Percentiles rank a stretch among this genome's conserved stretches.
phyloP scores from a whole-genome alignment of 1,284 basidiomycete species.

The Puccinia novopanici region DNA sequence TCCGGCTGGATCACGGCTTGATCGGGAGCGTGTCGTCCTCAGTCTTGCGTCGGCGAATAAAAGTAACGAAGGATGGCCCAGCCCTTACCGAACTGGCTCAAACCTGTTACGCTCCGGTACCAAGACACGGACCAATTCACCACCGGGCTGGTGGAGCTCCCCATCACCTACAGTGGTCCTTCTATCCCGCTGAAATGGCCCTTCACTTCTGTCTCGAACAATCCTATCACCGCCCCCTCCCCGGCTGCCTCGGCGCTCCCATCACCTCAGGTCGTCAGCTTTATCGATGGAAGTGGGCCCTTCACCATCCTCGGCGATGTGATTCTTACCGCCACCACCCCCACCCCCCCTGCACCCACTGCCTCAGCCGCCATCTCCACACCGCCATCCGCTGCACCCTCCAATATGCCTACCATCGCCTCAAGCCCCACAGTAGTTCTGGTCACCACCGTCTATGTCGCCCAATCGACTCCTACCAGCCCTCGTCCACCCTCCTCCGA shows the following conservation, averaged over 20 bases:
- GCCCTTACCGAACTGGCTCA: slow-evolving; percentile 44
- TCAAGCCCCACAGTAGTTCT: slow-evolving; percentile 7
- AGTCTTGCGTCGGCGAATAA: neutral
- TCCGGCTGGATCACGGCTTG: neutral
- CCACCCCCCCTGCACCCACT: neutral
- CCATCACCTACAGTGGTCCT: slow-evolving; percentile 46
- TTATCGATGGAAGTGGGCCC: slow-evolving; percentile 45
- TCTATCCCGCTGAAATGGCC: slow-evolving; percentile 47
- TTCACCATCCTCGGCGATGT: slow-evolving; percentile 35
- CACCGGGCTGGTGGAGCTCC: slow-evolving; percentile 40
- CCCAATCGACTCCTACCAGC: slow-evolving; percentile 2
- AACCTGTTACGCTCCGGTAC: slow-evolving; percentile 32
- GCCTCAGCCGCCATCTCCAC: neutral
- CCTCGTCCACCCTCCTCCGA: neutral
- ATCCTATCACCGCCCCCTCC: slow-evolving; percentile 15
- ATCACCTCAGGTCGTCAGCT: slow-evolving; percentile 39
- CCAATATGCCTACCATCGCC: neutral
- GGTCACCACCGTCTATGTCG: slow-evolving; percentile 28
- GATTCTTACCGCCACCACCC: slow-evolving; percentile 22
- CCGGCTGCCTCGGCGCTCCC: too few relatives aligned
- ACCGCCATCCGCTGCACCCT: neutral
- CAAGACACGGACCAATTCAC: slow-evolving; percentile 40
- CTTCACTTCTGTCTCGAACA: slow-evolving; percentile 22
- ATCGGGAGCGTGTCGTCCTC: neutral
- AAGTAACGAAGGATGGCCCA: slow-evolving; percentile 2